Evolutionary conservation across 352 stramenopile genomes (phyloP).

Genomic region (Phytophthora tubulina): DNA sequence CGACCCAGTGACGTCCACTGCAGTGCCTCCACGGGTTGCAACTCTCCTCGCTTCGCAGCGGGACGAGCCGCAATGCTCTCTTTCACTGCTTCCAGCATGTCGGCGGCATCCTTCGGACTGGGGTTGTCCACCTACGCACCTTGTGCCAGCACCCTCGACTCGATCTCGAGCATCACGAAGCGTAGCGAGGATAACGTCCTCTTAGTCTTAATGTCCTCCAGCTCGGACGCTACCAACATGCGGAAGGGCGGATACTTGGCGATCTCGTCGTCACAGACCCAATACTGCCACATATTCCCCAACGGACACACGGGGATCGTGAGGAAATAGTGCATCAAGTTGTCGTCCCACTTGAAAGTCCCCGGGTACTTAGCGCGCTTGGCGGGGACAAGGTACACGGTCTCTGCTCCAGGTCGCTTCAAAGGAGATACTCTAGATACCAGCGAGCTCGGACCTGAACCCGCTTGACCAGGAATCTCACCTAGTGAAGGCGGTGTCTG

Average conservation of each 20-base stretch:
- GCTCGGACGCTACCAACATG: slow-evolving; percentile 24
- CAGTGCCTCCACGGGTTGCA: slow-evolving; percentile 23
- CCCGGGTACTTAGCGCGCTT: slow-evolving; percentile 30
- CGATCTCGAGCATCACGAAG: slow-evolving; percentile 41
- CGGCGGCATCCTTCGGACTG: slow-evolving; percentile 19
- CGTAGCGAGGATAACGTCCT: slow-evolving; percentile 24
- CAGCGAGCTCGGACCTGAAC: neutral
- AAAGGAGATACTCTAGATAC: slow-evolving; percentile 1
- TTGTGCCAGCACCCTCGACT: slow-evolving; percentile 31
- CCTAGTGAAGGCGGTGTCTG: neutral
- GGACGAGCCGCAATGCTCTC: slow-evolving; percentile 26
- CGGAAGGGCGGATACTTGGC: slow-evolving; percentile 34
- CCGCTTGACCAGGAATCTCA: too few species aligned
- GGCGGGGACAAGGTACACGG: slow-evolving; percentile 14
- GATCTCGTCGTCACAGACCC: slow-evolving; percentile 23
- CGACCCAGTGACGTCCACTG: slow-evolving; percentile 37
- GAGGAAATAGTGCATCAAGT: slow-evolving; percentile 38
- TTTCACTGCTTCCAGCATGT: slow-evolving; percentile 36
- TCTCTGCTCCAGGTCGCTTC: slow-evolving; percentile 17
- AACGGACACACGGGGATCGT: slow-evolving; percentile 21
- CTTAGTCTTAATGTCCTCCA: slow-evolving; percentile 19
- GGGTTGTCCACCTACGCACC: slow-evolving; percentile 31
- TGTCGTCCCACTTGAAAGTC: slow-evolving; percentile 32
- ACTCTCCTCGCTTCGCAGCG: slow-evolving; percentile 8
- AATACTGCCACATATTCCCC: slow-evolving; percentile 27